Base-by-base conservation (phyloP, 495 filamentous ascomycete genomes). In the Penicillium alfredii region DNA sequence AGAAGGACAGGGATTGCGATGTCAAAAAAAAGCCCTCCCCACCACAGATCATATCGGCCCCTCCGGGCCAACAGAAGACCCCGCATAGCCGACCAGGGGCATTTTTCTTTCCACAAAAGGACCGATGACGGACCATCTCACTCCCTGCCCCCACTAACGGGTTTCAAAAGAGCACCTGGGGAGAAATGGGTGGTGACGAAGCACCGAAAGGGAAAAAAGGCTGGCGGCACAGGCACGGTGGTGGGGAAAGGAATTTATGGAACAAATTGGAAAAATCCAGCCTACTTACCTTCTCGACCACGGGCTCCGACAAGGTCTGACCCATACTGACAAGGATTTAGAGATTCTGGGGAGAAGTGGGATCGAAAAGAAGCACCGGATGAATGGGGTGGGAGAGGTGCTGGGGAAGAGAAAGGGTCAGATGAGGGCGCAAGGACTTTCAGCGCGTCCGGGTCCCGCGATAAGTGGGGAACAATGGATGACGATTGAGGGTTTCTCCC, bases 271-370 rank as follows among this genome's bases (percentile, higher is more conserved):
- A 37, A 37, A 35, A 45, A 45, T 59, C 42, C n/a, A n/a, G 30
- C 16, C 35, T 8, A 60, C 82, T 57, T 73, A 98, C 92, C 88
- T 98, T 98, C 55, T 97, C 92, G 47, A 94, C 83, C 52, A 97
- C 90, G 33, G 92, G 92, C 74, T 98, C 93, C 60, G 92, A 97
- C 58, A 98, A 82, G 62, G 92, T 98, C 77, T 98, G 92, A 78
- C 92, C 92, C 92, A 98, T 98, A 31, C 40, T 57, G 50, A 36
- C 50, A 49, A 47, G 37, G 41, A 54, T 51, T 51, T 42, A 49
- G 58, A 69, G 42, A 47, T 41, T 44, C 18, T 23, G 19, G 37
- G 33, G 14, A 23, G 15, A 19, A 30, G 24, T 40, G 31, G 30
- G 37, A 36, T 44, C 36, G 45, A 33, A 43, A 33, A 15, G 25